These are phyloP conservation scores for Neurospora tetraspora DNA, from an alignment of 495 filamentous ascomycete genomes.

Conservation along the genomic window DNA sequence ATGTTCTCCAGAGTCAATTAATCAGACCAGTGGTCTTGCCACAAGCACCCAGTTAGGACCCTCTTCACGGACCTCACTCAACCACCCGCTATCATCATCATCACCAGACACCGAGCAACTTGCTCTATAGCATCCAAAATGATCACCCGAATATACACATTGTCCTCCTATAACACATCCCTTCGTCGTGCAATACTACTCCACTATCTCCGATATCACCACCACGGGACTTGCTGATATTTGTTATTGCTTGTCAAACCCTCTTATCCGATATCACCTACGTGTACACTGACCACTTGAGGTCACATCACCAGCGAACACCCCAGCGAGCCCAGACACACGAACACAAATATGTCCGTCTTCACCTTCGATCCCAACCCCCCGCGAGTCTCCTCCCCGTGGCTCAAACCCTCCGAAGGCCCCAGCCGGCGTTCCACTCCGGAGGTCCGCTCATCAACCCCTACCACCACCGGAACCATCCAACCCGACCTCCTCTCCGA, in stretches of 20 bases:
- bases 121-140: conserved; percentile 38
- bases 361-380: conserved; percentile 91
- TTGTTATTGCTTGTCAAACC: neutral
- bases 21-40: neutral
- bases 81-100: neutral
- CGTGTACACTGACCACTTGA: neutral
- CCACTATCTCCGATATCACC: neutral
- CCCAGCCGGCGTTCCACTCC: conserved; percentile 18
- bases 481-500: conserved; percentile 51
- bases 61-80: neutral
- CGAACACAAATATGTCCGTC: conserved; percentile 64
- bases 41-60: neutral
- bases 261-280: neutral
- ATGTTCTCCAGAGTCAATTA: conserved; percentile 1
- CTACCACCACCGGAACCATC: conserved; percentile 15
- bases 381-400: conserved; percentile 80
- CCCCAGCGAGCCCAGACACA: neutral
- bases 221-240: neutral
- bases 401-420: conserved; percentile 48
- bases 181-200: conserved; percentile 12
- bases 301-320: neutral
- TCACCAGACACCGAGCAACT: conserved; percentile 3
- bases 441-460: conserved; percentile 18
- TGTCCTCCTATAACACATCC: conserved; percentile 20
- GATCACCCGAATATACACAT: conserved; percentile 45